phyloP scores from a whole-genome alignment of 352 stramenopile species.

The Pythium phragmiticola region DNA sequence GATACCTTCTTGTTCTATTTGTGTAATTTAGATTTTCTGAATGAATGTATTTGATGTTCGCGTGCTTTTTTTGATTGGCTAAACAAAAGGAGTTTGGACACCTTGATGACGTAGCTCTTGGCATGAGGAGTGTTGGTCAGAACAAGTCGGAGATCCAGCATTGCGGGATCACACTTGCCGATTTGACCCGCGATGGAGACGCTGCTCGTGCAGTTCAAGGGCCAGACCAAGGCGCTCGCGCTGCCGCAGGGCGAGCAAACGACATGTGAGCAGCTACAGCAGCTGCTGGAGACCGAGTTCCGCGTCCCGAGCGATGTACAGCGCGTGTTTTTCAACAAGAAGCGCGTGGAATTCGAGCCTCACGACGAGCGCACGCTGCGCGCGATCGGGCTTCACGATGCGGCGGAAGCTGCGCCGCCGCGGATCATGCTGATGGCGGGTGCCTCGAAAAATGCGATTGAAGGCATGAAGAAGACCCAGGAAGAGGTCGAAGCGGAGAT shows the following conservation, averaged over 20 bases:
- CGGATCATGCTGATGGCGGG: constrained; percentile 47
- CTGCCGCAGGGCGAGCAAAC: constrained; percentile 27
- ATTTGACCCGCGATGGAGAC: constrained; percentile 33
- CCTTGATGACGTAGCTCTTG: constrained; percentile 8
- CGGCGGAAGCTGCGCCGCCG: not conserved
- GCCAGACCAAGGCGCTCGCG: constrained; percentile 30
- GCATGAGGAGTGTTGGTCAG: constrained; percentile 12
- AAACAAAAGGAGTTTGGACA: no score
- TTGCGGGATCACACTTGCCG: constrained; percentile 10
- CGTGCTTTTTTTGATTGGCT: no score
- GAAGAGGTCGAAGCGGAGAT: constrained; percentile 36
- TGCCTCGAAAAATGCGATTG: constrained; percentile 43
- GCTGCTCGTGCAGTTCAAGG: constrained; percentile 52
- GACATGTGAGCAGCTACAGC: constrained; percentile 41
- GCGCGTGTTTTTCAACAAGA: constrained; percentile 58
- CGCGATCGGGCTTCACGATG: constrained; percentile 9
- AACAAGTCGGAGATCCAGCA: not conserved
- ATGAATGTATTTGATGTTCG: no score
- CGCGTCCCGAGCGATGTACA: constrained; percentile 41
- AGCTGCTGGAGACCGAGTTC: constrained; percentile 31
- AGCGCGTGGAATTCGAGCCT: constrained; percentile 38
- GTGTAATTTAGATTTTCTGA: no score
- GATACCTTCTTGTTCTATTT: no score
- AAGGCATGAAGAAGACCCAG: constrained; percentile 52
- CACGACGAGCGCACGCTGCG: not conserved